Conservation (phyloP, 345 rosid genomes). For the Trapa incisa region DNA sequence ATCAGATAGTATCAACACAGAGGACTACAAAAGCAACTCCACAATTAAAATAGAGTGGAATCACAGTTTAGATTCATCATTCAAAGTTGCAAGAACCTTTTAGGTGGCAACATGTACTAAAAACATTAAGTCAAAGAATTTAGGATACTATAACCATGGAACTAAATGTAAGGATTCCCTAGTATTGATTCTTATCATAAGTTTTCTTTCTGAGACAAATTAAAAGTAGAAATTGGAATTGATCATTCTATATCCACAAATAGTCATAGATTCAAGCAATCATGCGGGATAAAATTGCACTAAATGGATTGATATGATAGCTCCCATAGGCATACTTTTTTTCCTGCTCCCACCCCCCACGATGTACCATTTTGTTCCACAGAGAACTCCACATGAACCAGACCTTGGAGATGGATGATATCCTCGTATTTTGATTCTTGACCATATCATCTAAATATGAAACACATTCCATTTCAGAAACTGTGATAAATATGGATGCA, state of each 20-base stretch:
- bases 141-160: neutral
- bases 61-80: neutral
- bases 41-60: neutral
- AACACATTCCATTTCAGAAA: constrained; percentile 2
- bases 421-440: constrained; percentile 80
- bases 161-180: neutral
- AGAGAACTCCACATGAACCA: constrained; percentile 82
- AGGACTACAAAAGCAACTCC: neutral
- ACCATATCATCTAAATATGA: constrained; percentile 73
- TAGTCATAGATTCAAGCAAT: neutral
- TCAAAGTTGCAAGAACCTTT: neutral
- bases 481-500: constrained; percentile 2
- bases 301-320: constrained; percentile 5
- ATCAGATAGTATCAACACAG: neutral
- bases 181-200: neutral
- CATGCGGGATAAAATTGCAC: neutral
- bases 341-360: constrained; percentile 97
- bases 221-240: neutral
- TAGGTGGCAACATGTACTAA: neutral
- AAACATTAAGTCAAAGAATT: neutral
- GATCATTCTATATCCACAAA: neutral
- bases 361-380: constrained; percentile 92
- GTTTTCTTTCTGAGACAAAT: neutral
- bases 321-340: constrained; percentile 45
- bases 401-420: constrained; percentile 94